phyloP scores from a whole-genome alignment of 371 early-diverging fungal species.

The Mortierella sp. region DNA sequence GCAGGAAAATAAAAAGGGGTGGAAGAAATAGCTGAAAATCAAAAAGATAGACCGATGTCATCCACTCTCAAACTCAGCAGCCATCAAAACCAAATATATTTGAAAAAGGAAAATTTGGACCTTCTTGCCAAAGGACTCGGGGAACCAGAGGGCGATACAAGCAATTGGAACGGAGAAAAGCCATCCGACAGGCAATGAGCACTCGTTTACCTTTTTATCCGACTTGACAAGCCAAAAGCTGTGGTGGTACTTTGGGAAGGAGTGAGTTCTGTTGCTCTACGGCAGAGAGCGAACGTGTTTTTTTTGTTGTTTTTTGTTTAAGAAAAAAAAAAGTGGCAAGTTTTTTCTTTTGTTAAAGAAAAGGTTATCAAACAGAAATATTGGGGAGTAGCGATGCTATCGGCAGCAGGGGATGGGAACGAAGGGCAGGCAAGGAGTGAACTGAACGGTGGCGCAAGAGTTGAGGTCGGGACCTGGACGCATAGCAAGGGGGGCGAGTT shows the following conservation, averaged over 20 bases:
- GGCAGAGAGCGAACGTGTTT: neutral
- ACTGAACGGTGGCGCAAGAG: constrained; percentile 48
- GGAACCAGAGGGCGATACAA: no score
- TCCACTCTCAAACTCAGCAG: no score
- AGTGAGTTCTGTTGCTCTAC: constrained; percentile 2
- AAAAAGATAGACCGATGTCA: neutral
- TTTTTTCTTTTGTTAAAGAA: constrained; percentile 3
- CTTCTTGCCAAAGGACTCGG: no score
- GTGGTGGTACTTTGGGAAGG: constrained; percentile 1
- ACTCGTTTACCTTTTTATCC: constrained; percentile 39
- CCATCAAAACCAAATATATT: no score
- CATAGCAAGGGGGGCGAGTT: constrained; percentile 51
- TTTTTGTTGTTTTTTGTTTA: constrained; percentile 7
- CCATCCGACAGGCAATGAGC: no score
- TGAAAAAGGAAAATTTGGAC: no score
- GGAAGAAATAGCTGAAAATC: neutral
- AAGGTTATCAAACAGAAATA: constrained; percentile 15
- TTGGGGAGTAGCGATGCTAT: constrained; percentile 47
- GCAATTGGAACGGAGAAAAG: no score
- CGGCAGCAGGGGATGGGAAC: constrained; percentile 58
- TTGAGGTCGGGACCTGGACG: constrained; percentile 54
- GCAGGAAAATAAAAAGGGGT: no score
- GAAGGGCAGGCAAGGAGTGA: constrained; percentile 53
- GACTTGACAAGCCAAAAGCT: constrained; percentile 56
- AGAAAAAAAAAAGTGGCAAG: constrained; percentile 2